These are phyloP conservation scores for Przewalskia tangutica DNA, from an alignment of 257 asterid genomes.

Conservation along the genomic window DNA sequence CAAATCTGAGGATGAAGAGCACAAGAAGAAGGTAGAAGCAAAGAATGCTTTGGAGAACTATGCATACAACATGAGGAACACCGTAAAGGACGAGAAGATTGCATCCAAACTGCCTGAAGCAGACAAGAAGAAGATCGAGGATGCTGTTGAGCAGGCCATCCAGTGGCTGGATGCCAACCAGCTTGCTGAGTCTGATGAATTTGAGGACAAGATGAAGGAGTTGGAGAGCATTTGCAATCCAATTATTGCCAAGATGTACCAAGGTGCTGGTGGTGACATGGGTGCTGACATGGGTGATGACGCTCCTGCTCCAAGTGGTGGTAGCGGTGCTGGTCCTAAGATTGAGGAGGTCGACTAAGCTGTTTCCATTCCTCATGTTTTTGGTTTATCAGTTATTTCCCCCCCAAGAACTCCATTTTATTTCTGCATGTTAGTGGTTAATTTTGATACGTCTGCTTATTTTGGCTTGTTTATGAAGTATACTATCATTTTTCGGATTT, in stretches of 20 bases:
- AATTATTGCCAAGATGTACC: constrained; percentile 8
- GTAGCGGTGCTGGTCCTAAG: constrained; percentile 50
- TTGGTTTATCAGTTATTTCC: neutral
- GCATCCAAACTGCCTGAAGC: constrained; percentile 41
- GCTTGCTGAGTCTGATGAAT: constrained; percentile 25
- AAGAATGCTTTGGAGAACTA: constrained; percentile 76
- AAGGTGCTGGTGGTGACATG: constrained; percentile 29
- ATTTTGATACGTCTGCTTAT: neutral
- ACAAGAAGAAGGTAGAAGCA: constrained; percentile 78
- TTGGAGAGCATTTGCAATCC: constrained; percentile 1
- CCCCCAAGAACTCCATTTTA: neutral
- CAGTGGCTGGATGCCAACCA: constrained; percentile 29
- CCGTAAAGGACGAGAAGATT: constrained; percentile 69
- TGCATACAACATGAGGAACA: constrained; percentile 90
- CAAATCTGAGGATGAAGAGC: constrained; percentile 79
- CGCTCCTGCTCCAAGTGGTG: constrained; percentile 27
- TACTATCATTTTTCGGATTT: neutral
- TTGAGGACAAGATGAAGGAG: constrained; percentile 29
- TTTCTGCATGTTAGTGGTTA: neutral
- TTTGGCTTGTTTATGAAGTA: neutral
- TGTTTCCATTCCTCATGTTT: neutral
- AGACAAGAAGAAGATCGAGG: constrained; percentile 27
- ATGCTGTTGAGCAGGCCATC: constrained; percentile 18
- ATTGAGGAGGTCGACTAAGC: constrained; percentile 49
- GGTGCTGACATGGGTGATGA: constrained; percentile 43